phyloP scores from a whole-genome alignment of 352 stramenopile species.

The Saprolegnia diclina region DNA sequence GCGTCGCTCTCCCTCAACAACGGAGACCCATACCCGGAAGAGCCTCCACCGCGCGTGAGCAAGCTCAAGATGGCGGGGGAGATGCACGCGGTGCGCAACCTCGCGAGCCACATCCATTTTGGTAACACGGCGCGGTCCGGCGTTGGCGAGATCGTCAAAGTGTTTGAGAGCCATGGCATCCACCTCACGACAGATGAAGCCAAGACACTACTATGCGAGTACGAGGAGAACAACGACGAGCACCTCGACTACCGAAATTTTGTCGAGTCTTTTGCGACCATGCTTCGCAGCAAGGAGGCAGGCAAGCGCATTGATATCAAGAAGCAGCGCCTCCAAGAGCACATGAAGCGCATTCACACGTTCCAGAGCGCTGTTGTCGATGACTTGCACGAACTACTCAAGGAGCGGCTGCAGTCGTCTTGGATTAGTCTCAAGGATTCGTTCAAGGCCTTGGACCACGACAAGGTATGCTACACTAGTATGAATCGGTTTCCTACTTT shows the following conservation, averaged over 20 bases:
- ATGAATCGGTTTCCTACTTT: not conserved
- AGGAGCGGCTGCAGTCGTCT: slow-evolving; percentile 41
- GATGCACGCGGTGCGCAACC: slow-evolving; percentile 45
- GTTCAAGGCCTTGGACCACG: slow-evolving; percentile 38
- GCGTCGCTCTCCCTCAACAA: slow-evolving; percentile 13
- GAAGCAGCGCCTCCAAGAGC: slow-evolving; percentile 49
- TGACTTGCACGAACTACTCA: slow-evolving; percentile 43
- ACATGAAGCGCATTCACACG: slow-evolving; percentile 42
- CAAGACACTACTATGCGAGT: slow-evolving; percentile 57
- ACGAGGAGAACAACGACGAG: slow-evolving; percentile 72
- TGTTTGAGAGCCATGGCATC: slow-evolving; percentile 48
- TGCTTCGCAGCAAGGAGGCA: slow-evolving; percentile 38
- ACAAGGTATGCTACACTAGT: slow-evolving; percentile 19
- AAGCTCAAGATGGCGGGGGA: slow-evolving; percentile 57
- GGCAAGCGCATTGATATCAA: slow-evolving; percentile 44
- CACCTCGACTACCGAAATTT: slow-evolving; percentile 51
- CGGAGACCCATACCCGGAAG: slow-evolving; percentile 23
- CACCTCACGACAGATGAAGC: slow-evolving; percentile 47
- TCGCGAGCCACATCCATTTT: slow-evolving; percentile 61
- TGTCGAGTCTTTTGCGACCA: slow-evolving; percentile 51
- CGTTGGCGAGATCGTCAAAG: slow-evolving; percentile 41
- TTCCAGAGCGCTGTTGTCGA: slow-evolving; percentile 44
- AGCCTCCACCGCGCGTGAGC: slow-evolving; percentile 44
- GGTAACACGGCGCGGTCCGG: slow-evolving; percentile 42
- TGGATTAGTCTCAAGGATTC: slow-evolving; percentile 53